These are phyloP conservation scores for Bocquillonia castaneifolia DNA, from an alignment of 441 rosid species.

Conservation along the genomic window DNA sequence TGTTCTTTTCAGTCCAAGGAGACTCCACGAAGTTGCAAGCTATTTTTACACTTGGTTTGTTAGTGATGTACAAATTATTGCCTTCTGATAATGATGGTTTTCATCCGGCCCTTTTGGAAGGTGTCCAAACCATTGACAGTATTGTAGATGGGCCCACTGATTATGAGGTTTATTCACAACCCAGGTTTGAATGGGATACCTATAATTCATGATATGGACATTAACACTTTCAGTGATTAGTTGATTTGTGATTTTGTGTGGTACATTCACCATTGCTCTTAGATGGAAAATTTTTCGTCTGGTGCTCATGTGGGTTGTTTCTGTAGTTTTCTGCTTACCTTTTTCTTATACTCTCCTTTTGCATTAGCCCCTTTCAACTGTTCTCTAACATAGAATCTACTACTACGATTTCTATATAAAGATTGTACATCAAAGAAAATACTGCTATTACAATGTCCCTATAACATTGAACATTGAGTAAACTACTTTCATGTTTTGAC, in stretches of 20 bases:
- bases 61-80: slow-evolving; percentile 75
- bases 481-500: neutral
- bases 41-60: slow-evolving; percentile 76
- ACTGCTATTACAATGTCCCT: no score
- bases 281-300: neutral
- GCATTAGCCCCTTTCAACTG: no score
- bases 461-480: no score
- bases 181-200: slow-evolving; percentile 94
- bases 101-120: slow-evolving; percentile 62
- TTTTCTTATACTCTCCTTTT: neutral
- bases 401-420: no score
- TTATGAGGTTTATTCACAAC: slow-evolving; percentile 82
- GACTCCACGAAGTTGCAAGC: slow-evolving; percentile 96
- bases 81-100: slow-evolving; percentile 65
- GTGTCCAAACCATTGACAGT: slow-evolving; percentile 67
- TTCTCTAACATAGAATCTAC: neutral
- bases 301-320: neutral
- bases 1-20: slow-evolving; percentile 86
- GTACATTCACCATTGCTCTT: neutral
- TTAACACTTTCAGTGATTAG: slow-evolving; percentile 13
- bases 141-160: slow-evolving; percentile 75
- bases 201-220: slow-evolving; percentile 31
- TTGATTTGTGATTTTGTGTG: slow-evolving; percentile 14
- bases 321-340: neutral
- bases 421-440: neutral